Evolutionary conservation across 768 basidiomycete species (phyloP), one percentile per base, ranked within the genome.

Genomic region (Rickenella mellea): DNA sequence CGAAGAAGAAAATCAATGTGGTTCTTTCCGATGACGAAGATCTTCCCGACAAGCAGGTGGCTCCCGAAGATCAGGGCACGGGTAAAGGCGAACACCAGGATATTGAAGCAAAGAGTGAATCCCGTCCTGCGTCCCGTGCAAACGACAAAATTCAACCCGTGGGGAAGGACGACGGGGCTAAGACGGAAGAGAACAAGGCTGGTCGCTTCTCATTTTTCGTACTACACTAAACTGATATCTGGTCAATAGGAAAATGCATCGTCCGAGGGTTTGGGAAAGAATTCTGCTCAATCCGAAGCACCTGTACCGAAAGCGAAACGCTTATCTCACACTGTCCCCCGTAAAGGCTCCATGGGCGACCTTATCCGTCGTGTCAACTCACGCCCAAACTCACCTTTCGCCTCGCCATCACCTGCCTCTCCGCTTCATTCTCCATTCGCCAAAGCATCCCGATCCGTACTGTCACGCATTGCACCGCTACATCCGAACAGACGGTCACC

Each of bases 401-500:
- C 64, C 25, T 51, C 59, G 14, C 55, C 67, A 50, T 26, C 44
- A 48, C 22, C 50, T 52, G 15, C 27, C 54, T n/a, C n/a, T n/a
- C 3, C 48, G 51, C 61, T 73, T 2, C 80, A 82, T 55, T 83
- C 81, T 1, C 80, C 83, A 2, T 70, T 76, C 45, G 55, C 73
- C 41, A 87, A 85, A 51, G 68, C 78, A 6, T 82, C 81, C 7
- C 71, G 76, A 27, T 70, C 67, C 30, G 55, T 73, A 38, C 68
- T 89, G 26, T 74, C 78, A 1, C 68, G 65, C 25, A 88, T 89
- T 45, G 85, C 83, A 9, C 83, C 85, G 3, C 66, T 89, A 20
- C 85, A 88, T 51, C 74, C 77, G 7, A 82, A 83, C 55, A 66
- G 83, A 37, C 71, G 74, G 11, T 75, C 81, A 1, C 85, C 85